A percentile compares a stretch with the other conserved stretches of the same genome.
Evolutionary conservation across 352 stramenopile genomes (phyloP).

Genomic region (Globisporangium cylindrosporum): DNA sequence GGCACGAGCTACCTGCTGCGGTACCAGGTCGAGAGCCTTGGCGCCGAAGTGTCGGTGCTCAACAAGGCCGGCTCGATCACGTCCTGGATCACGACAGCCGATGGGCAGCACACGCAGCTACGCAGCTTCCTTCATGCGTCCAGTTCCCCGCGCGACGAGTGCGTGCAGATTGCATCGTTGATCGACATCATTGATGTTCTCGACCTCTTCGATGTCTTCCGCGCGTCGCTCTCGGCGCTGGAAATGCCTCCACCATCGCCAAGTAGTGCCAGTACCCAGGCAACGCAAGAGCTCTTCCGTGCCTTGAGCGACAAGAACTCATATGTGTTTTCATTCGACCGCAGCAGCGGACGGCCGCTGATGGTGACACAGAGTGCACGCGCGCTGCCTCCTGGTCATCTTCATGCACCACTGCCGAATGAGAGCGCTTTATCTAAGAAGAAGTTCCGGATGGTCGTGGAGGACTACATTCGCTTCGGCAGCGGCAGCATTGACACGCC

Average conservation of each 20-base stretch:
- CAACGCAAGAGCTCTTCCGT: constrained; percentile 7
- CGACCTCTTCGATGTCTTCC: constrained; percentile 46
- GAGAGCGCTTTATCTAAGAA: constrained; percentile 16
- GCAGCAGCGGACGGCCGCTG: constrained; percentile 25
- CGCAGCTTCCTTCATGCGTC: constrained; percentile 25
- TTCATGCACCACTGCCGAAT: neutral
- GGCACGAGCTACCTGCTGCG: constrained; percentile 37
- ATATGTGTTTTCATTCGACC: constrained; percentile 53
- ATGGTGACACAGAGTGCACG: constrained; percentile 30
- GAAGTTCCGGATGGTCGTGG: constrained; percentile 29
- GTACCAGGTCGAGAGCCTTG: constrained; percentile 37
- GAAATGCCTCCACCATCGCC: constrained; percentile 8
- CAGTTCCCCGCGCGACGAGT: constrained; percentile 10
- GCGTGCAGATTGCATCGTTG: constrained; percentile 32
- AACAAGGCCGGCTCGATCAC: constrained; percentile 36
- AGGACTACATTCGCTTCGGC: constrained; percentile 37
- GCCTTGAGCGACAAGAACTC: constrained; percentile 35
- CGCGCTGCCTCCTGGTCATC: neutral
- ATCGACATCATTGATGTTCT: constrained; percentile 44
- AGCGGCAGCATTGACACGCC: constrained; percentile 27
- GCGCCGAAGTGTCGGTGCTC: constrained; percentile 41
- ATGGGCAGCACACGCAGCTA: constrained; percentile 39
- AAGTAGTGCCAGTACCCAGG: neutral
- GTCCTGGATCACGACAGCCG: constrained; percentile 42
- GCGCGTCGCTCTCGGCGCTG: constrained; percentile 19